These are phyloP conservation scores for Lactarius pseudohatsudake DNA, from an alignment of 768 basidiomycete species.

Conservation along the genomic window DNA sequence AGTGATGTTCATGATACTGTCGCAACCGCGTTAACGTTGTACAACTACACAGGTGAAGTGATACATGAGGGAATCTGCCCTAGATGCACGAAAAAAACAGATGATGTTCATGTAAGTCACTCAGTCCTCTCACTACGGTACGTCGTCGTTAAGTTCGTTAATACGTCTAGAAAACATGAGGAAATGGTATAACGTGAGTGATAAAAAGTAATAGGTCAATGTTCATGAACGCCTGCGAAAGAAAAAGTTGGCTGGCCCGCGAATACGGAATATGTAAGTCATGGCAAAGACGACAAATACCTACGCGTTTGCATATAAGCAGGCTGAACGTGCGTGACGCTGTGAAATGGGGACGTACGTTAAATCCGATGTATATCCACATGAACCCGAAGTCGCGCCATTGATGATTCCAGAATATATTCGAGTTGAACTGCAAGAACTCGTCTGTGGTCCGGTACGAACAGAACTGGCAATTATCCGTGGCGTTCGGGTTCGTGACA, in stretches of 20 bases:
- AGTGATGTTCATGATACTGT: no score
- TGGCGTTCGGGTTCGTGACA: constrained; percentile 42
- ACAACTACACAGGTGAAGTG: no score
- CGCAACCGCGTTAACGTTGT: no score
- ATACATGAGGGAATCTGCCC: no score
- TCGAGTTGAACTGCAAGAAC: constrained; percentile 56
- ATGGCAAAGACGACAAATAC: constrained; percentile 46
- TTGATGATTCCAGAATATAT: constrained; percentile 54
- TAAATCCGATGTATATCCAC: constrained; percentile 44
- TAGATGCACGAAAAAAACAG: no score
- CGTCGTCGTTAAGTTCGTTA: no score
- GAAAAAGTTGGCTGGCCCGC: constrained; percentile 30
- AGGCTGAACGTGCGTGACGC: neutral
- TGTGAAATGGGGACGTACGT: constrained; percentile 38
- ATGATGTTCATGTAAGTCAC: no score
- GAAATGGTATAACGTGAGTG: no score
- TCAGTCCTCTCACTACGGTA: no score
- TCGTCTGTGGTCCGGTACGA: constrained; percentile 54
- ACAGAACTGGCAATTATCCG: constrained; percentile 52
- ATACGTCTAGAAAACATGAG: no score
- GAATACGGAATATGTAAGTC: constrained; percentile 58
- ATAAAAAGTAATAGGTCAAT: neutral
- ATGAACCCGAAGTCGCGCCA: constrained; percentile 53
- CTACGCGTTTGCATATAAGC: constrained; percentile 35
- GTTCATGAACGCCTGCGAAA: constrained; percentile 7